Percentiles rank a stretch among this genome's conserved stretches.
Evolutionary conservation across 805 yeast species (phyloP).

Genomic region (Ogataea methylovora): DNA sequence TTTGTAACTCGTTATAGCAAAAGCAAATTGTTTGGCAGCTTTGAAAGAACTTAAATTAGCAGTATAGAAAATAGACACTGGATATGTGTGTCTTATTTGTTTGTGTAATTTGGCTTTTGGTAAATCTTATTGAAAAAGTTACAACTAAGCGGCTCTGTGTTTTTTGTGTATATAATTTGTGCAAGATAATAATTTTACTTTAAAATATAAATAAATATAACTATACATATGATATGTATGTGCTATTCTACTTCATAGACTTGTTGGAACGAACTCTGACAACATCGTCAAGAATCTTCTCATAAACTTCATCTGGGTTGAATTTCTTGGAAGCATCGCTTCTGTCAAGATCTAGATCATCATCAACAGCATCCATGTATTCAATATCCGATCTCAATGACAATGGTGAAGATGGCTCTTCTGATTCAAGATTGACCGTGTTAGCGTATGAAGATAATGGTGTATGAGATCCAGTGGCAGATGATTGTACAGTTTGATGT

Average conservation of each 20-base stretch:
- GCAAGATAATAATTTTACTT: background rate
- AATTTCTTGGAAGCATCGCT: conserved; percentile 8
- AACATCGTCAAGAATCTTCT: conserved; percentile 61
- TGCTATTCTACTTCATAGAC: background rate
- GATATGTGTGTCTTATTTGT: no score
- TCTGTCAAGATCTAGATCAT: conserved; percentile 9
- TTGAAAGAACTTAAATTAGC: no score
- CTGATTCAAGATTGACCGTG: conserved; percentile 1
- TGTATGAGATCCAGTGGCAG: no score
- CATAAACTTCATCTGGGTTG: conserved; percentile 68
- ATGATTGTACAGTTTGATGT: no score
- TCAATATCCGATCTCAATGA: conserved; percentile 9
- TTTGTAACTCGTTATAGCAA: no score
- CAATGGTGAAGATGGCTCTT: conserved; percentile 16
- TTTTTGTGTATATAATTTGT: no score
- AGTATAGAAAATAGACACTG: no score
- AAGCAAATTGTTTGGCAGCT: no score
- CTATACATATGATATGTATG: background rate
- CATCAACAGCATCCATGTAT: conserved; percentile 8
- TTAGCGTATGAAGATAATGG: background rate
- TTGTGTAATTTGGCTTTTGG: no score
- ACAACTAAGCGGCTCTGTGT: no score
- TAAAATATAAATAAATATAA: background rate
- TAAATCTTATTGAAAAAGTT: no score
- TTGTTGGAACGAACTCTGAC: conserved; percentile 54